These are phyloP conservation scores for Sicyos edulis DNA, from an alignment of 306 rosid genomes.

Conservation along the genomic window DNA sequence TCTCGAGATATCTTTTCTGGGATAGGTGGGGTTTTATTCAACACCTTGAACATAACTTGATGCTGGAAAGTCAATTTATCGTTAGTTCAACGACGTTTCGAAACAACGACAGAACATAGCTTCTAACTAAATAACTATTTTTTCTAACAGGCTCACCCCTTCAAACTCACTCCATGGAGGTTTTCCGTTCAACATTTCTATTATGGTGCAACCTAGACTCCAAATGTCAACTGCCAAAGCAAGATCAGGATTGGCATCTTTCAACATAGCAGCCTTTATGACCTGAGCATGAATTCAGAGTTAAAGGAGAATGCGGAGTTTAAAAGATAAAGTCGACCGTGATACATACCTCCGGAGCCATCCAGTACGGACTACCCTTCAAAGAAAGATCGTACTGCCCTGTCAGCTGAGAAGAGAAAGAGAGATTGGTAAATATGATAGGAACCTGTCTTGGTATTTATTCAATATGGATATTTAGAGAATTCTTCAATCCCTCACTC, in stretches of 20 bases:
- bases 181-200: constrained; percentile 85
- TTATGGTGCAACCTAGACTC: constrained; percentile 93
- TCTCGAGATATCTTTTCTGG: constrained; percentile 68
- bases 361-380: constrained; percentile 99
- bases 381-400: constrained; percentile 69
- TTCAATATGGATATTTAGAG: no score
- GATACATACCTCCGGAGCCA: constrained; percentile 94
- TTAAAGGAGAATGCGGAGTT: constrained; percentile 13
- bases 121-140: not conserved
- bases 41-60: constrained; percentile 94
- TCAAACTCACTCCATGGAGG: constrained; percentile 87
- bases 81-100: not conserved
- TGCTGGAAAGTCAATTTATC: constrained; percentile 40
- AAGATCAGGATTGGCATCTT: constrained; percentile 46
- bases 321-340: constrained; percentile 14
- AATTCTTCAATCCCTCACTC: no score
- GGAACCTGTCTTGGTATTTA: no score
- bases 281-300: constrained; percentile 45
- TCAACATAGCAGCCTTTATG: constrained; percentile 75
- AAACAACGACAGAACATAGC: not conserved
- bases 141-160: constrained; percentile 49
- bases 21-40: constrained; percentile 64
- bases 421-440: not conserved
- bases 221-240: constrained; percentile 92
- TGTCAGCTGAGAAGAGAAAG: constrained; percentile 49